These are phyloP conservation scores for Silene conica DNA, from an alignment of 148 eudicot species.

Conservation along the genomic window DNA sequence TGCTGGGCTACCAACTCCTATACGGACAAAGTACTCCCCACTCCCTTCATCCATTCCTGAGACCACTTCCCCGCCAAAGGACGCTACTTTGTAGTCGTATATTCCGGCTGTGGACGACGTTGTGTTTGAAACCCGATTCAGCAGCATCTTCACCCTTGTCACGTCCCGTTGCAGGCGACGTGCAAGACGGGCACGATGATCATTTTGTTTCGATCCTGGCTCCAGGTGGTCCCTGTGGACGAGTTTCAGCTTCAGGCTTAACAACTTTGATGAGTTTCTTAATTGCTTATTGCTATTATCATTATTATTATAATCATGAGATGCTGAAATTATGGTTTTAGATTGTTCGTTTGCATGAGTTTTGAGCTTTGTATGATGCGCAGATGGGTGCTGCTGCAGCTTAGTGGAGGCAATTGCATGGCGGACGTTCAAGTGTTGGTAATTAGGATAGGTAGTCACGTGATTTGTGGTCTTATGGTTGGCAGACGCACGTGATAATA, in stretches of 20 bases:
- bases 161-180: conserved; percentile 50
- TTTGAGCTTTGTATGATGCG: neutral
- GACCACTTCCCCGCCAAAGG: conserved; percentile 62
- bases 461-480: conserved; percentile 30
- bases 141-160: conserved; percentile 40
- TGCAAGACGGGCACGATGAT: conserved; percentile 46
- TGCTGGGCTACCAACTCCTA: conserved; percentile 83
- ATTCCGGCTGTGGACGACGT: conserved; percentile 8
- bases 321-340: neutral
- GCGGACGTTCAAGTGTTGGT: conserved; percentile 50
- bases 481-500: conserved; percentile 14
- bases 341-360: neutral
- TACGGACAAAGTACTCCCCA: conserved; percentile 81
- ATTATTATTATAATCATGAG: neutral
- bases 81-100: conserved; percentile 33
- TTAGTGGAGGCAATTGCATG: conserved; percentile 25
- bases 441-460: conserved; percentile 31
- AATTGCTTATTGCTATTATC: neutral
- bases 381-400: conserved; percentile 14
- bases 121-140: conserved; percentile 25
- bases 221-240: conserved; percentile 58
- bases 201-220: neutral
- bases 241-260: conserved; percentile 38
- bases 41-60: conserved; percentile 94
- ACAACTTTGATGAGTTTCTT: neutral